These are phyloP conservation scores for Collybia sp. DNA, from an alignment of 768 basidiomycete genomes.

Conservation along the genomic window DNA sequence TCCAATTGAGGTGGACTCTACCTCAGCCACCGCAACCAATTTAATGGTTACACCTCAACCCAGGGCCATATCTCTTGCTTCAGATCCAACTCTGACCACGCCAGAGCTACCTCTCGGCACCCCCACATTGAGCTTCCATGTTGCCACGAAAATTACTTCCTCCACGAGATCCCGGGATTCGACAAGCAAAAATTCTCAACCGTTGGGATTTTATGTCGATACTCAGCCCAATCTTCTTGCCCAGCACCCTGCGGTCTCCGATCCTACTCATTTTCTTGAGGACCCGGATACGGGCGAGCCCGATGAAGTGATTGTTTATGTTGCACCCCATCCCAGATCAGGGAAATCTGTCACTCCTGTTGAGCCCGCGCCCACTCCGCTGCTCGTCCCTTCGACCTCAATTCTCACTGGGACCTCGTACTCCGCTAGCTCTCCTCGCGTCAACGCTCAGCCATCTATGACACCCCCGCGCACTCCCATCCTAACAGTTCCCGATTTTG, in stretches of 20 bases:
- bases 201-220: slow-evolving; percentile 33
- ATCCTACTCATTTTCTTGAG: neutral
- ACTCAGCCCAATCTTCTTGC: slow-evolving; percentile 24
- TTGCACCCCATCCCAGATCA: slow-evolving; percentile 64
- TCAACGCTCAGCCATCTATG: neutral
- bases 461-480: neutral
- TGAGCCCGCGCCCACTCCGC: neutral
- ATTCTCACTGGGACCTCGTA: slow-evolving; percentile 21
- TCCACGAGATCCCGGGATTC: neutral
- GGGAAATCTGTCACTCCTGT: slow-evolving; percentile 9
- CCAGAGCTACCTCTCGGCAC: neutral
- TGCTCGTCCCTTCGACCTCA: slow-evolving; percentile 10
- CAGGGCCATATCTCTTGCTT: neutral
- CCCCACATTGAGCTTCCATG: neutral
- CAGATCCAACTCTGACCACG: neutral
- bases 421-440: slow-evolving; percentile 6
- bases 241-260: slow-evolving; percentile 9
- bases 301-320: slow-evolving; percentile 75
- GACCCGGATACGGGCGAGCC: slow-evolving; percentile 30
- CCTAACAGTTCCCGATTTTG: slow-evolving; percentile 15
- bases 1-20: slow-evolving; percentile 8
- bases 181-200: neutral
- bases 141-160: neutral
- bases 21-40: neutral
- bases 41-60: too few species aligned